Conservation (phyloP, 805 yeast genomes). For the Kuraishia hungarica region DNA sequence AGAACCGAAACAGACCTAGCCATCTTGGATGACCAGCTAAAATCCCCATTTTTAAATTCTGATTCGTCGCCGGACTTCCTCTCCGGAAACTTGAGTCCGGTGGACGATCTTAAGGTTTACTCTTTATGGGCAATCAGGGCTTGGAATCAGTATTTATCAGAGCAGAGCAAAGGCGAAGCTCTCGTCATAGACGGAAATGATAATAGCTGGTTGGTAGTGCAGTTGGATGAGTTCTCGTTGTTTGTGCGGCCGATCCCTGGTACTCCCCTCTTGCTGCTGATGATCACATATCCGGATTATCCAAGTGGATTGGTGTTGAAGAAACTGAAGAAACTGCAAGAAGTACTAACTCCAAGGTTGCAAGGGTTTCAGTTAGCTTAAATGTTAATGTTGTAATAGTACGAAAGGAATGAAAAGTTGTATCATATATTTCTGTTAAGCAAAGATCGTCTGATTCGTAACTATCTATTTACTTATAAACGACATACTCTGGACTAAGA, state of each 20-base stretch:
- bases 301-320: conserved; percentile 21
- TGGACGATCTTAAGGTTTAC: conserved; percentile 21
- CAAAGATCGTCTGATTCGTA: no score
- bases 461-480: not conserved
- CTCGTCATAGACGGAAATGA: not conserved
- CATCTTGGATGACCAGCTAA: not conserved
- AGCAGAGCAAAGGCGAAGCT: not conserved
- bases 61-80: conserved; percentile 10
- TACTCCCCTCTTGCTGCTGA: conserved; percentile 16
- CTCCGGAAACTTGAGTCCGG: conserved; percentile 18
- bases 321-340: conserved; percentile 11
- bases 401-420: not conserved
- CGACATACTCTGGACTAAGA: not conserved
- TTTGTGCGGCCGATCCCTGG: conserved; percentile 11
- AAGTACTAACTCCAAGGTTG: conserved; percentile 19
- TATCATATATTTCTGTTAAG: no score
- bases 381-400: not conserved
- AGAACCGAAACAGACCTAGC: not conserved
- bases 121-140: conserved; percentile 18
- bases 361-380: not conserved
- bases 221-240: conserved; percentile 15
- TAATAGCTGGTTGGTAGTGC: conserved; percentile 17
- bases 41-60: not conserved
- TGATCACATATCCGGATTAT: conserved; percentile 17
- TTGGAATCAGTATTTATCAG: conserved; percentile 13